phyloP scores from a whole-genome alignment of 768 basidiomycete genomes.

The Zangia roseola region DNA sequence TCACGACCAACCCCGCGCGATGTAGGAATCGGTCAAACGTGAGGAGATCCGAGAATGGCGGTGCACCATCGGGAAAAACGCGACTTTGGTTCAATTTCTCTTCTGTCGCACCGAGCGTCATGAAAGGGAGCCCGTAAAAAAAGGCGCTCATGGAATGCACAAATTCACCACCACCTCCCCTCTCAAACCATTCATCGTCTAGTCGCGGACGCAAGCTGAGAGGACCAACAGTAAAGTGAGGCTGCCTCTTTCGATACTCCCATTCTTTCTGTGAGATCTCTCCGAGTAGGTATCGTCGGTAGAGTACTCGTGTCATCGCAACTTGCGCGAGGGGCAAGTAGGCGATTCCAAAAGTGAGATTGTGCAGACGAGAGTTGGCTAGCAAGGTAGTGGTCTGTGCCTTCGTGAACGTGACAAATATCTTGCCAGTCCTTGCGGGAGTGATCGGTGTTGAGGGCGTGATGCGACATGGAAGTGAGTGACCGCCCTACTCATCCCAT shows the following conservation, averaged over 20 bases:
- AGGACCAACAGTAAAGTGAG: slow-evolving; percentile 49
- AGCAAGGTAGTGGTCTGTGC: slow-evolving; percentile 34
- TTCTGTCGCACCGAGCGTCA: slow-evolving; percentile 36
- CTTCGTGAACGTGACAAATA: slow-evolving; percentile 19
- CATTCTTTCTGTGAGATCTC: slow-evolving; percentile 51
- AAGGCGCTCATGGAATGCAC: slow-evolving; percentile 45
- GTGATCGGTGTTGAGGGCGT: too few relatives aligned
- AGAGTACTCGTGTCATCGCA: slow-evolving; percentile 49
- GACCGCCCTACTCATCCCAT: too few relatives aligned
- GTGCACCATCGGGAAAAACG: slow-evolving; percentile 22
- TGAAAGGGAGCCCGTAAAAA: slow-evolving; percentile 43
- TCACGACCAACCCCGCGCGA: slow-evolving; percentile 37
- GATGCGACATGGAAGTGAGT: too few relatives aligned
- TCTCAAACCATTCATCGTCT: slow-evolving; percentile 43
- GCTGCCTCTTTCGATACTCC: slow-evolving; percentile 46
- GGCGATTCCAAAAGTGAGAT: slow-evolving; percentile 51
- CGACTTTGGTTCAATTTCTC: not conserved
- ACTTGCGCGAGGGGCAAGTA: slow-evolving; percentile 33
- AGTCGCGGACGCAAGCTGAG: slow-evolving; percentile 51
- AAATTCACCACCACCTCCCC: slow-evolving; percentile 45
- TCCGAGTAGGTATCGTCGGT: slow-evolving; percentile 44
- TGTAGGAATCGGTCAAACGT: slow-evolving; percentile 45
- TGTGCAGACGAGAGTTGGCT: slow-evolving; percentile 40
- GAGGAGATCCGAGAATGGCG: slow-evolving; percentile 41
- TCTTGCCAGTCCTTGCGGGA: too few relatives aligned